These are phyloP conservation scores for Phytophthora quininea DNA, from an alignment of 352 stramenopile genomes.

Conservation along the genomic window DNA sequence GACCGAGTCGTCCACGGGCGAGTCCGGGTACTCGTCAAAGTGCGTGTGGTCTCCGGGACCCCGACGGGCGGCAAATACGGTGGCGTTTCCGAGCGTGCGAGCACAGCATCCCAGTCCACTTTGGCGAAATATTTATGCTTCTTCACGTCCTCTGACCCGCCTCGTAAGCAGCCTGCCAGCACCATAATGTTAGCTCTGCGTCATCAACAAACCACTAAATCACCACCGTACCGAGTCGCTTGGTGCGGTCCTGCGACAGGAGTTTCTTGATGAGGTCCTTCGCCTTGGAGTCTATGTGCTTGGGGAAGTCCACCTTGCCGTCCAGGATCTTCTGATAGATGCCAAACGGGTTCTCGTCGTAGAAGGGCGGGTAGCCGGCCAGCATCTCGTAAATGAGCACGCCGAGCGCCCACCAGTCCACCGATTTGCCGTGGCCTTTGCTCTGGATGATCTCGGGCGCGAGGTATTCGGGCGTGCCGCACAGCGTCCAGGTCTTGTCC, in stretches of 20 bases:
- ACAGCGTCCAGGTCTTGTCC: slow-evolving; percentile 92
- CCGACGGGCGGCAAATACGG: slow-evolving; percentile 88
- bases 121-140: slow-evolving; percentile 94
- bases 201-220: background rate
- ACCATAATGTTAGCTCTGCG: background rate
- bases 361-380: slow-evolving; percentile 90
- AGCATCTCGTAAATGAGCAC: slow-evolving; percentile 94
- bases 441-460: slow-evolving; percentile 94
- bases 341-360: slow-evolving; percentile 92
- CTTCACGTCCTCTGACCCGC: slow-evolving; percentile 89
- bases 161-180: slow-evolving; percentile 86
- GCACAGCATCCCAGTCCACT: slow-evolving; percentile 86
- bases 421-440: slow-evolving; percentile 89
- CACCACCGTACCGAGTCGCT: slow-evolving; percentile 69
- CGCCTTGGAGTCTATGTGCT: slow-evolving; percentile 89
- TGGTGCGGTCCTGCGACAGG: slow-evolving; percentile 88
- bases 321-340: slow-evolving; percentile 96
- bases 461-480: slow-evolving; percentile 93
- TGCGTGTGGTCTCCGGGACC: slow-evolving; percentile 91
- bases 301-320: slow-evolving; percentile 90
- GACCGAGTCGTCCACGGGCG: slow-evolving; percentile 82
- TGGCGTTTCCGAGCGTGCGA: slow-evolving; percentile 70
- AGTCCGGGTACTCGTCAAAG: slow-evolving; percentile 95
- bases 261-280: slow-evolving; percentile 94
- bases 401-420: slow-evolving; percentile 93